These are phyloP conservation scores for Pichia ethanolica DNA, from an alignment of 805 yeast genomes.

Conservation along the genomic window DNA sequence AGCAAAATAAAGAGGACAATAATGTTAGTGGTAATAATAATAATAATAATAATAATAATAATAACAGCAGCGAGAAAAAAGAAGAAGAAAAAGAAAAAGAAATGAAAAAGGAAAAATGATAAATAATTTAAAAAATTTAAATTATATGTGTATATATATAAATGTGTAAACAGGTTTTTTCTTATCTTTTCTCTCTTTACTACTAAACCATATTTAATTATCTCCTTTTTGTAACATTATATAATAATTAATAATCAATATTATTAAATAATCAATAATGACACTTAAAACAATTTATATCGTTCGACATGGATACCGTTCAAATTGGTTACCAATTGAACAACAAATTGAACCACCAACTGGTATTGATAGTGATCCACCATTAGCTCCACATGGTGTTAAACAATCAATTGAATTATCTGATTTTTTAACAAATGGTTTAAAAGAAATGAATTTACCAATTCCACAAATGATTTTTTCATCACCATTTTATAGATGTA, in stretches of 20 bases:
- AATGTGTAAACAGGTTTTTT: too few relatives aligned
- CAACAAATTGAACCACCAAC: constrained; percentile 83
- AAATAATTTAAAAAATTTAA: neutral
- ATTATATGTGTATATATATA: neutral
- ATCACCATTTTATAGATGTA: constrained; percentile 86
- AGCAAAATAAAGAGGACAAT: constrained; percentile 3
- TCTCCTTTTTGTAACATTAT: too few relatives aligned
- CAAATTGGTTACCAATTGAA: constrained; percentile 84
- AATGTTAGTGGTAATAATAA: too few relatives aligned
- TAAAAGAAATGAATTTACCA: constrained; percentile 25
- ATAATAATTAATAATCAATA: too few relatives aligned
- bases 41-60: too few relatives aligned
- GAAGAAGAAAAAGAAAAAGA: neutral
- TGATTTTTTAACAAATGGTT: constrained; percentile 39
- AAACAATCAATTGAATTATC: constrained; percentile 82
- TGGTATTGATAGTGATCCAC: constrained; percentile 85
- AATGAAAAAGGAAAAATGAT: neutral
- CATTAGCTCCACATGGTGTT: constrained; percentile 80
- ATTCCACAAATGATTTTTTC: constrained; percentile 65
- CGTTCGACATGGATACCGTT: constrained; percentile 83
- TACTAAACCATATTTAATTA: too few relatives aligned
- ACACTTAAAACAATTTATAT: constrained; percentile 53
- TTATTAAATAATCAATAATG: constrained; percentile 27
- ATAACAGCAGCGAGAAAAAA: neutral
- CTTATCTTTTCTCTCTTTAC: too few relatives aligned